A percentile compares a stretch with the other conserved stretches of the same genome.
Conservation (phyloP, 257 asterid species). For the Solanum arcanum region DNA sequence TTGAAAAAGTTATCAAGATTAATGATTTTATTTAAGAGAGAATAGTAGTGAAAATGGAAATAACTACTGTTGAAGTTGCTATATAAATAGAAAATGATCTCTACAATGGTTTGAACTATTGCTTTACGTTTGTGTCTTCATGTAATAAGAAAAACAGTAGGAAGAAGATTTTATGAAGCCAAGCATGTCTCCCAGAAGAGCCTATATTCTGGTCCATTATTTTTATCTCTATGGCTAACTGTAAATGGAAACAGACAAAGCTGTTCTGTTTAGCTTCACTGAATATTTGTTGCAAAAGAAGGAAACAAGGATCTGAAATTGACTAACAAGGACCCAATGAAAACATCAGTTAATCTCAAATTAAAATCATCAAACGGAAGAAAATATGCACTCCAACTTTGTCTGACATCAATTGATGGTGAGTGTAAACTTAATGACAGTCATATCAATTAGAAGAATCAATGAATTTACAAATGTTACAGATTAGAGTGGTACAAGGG, state of each 20-base stretch:
- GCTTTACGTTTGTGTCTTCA: too few relatives aligned
- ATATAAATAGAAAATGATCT: too few relatives aligned
- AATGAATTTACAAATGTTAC: constrained; percentile 42
- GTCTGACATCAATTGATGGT: neutral
- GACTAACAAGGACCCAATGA: neutral
- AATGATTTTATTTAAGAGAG: neutral
- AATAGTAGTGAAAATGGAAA: neutral
- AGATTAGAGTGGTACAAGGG: constrained; percentile 30
- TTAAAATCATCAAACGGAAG: neutral
- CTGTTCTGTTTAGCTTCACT: too few relatives aligned
- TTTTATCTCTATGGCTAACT: too few relatives aligned
- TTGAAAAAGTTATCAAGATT: neutral
- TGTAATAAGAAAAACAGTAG: too few relatives aligned
- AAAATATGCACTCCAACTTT: neutral
- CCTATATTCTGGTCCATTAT: too few relatives aligned
- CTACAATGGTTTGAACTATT: too few relatives aligned
- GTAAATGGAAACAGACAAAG: too few relatives aligned
- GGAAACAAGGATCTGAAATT: neutral
- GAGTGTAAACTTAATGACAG: neutral
- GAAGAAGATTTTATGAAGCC: too few relatives aligned
- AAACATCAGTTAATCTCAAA: neutral
- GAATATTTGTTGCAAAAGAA: neutral
- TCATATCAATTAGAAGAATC: constrained; percentile 18
- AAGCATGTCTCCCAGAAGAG: too few relatives aligned
- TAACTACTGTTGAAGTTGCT: too few relatives aligned